Evolutionary conservation across 192 early-diverging fungal genomes (phyloP).

Genomic region (Backusella psychrophila): DNA sequence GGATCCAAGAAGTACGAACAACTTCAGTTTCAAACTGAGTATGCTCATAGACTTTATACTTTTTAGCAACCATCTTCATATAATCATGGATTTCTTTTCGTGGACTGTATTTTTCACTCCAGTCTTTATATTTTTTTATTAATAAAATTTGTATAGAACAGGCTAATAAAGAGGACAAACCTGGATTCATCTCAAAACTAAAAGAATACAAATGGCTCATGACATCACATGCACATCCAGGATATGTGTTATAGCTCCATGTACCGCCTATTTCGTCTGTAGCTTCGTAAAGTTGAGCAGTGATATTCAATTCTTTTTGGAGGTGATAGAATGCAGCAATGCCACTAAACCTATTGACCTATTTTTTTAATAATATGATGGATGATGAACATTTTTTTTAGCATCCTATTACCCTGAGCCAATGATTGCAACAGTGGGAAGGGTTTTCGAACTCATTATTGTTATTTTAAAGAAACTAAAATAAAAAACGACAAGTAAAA

Average conservation of each 20-base stretch:
- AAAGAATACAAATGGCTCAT: conserved; percentile 40
- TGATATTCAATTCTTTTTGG: conserved; percentile 41
- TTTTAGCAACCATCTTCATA: conserved; percentile 28
- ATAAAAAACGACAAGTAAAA: no score
- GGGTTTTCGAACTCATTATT: no score
- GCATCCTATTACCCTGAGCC: background rate
- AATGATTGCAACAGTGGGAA: conserved; percentile 1
- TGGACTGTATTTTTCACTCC: conserved; percentile 32
- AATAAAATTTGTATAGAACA: background rate
- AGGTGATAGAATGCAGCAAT: conserved; percentile 50
- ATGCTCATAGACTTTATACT: conserved; percentile 38
- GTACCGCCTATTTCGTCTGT: conserved; percentile 50
- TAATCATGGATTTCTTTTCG: conserved; percentile 43
- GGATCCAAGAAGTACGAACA: conserved; percentile 29
- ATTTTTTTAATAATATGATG: background rate
- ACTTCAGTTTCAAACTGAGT: conserved; percentile 40
- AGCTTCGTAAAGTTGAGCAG: conserved; percentile 43
- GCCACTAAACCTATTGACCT: conserved; percentile 36
- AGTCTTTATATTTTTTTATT: conserved; percentile 11
- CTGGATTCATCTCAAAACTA: conserved; percentile 40
- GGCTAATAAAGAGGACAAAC: conserved; percentile 2
- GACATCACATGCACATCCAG: conserved; percentile 45
- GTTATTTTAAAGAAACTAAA: no score
- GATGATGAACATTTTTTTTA: background rate
- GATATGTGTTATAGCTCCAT: conserved; percentile 47